Evolutionary conservation across 2,329 filamentous ascomycete species (phyloP).

Genomic region (Fusarium staphyleae): DNA sequence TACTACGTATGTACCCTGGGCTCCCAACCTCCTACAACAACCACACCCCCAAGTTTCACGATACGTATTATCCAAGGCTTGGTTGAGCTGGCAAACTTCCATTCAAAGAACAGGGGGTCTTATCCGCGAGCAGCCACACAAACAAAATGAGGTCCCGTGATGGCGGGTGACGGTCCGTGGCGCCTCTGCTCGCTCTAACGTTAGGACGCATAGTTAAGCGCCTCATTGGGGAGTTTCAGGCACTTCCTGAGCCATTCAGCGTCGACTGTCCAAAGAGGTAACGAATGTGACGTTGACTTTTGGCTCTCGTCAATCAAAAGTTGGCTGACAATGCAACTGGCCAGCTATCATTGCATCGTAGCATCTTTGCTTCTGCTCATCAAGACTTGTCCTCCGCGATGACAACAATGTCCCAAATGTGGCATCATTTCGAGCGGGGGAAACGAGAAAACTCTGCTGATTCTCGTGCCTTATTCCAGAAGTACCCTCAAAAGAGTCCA

Average conservation of each 20-base stretch:
- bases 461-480: conserved; percentile 1
- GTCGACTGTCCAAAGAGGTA: not conserved
- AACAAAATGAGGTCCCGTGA: conserved; percentile 25
- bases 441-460: conserved; percentile 6
- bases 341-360: conserved; percentile 6
- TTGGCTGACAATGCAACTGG: conserved; percentile 8
- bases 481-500: conserved; percentile 20
- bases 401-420: conserved; percentile 20
- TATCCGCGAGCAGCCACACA: conserved; percentile 19
- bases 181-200: conserved; percentile 33
- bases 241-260: not conserved
- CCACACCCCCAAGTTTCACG: conserved; percentile 11
- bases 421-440: conserved; percentile 22
- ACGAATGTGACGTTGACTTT: conserved; percentile 20
- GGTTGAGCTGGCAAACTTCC: not conserved
- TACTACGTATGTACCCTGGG: too few species aligned
- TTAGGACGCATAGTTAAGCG: conserved; percentile 12
- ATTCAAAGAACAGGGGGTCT: conserved; percentile 12
- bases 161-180: conserved; percentile 37
- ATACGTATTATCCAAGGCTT: not conserved
- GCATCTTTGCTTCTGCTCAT: not conserved
- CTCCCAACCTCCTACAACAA: not conserved
- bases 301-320: conserved; percentile 4
- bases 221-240: conserved; percentile 5
- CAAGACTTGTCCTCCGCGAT: conserved; percentile 1